phyloP scores from a whole-genome alignment of 2,329 filamentous ascomycete species.

The Colletotrichum cereale region DNA sequence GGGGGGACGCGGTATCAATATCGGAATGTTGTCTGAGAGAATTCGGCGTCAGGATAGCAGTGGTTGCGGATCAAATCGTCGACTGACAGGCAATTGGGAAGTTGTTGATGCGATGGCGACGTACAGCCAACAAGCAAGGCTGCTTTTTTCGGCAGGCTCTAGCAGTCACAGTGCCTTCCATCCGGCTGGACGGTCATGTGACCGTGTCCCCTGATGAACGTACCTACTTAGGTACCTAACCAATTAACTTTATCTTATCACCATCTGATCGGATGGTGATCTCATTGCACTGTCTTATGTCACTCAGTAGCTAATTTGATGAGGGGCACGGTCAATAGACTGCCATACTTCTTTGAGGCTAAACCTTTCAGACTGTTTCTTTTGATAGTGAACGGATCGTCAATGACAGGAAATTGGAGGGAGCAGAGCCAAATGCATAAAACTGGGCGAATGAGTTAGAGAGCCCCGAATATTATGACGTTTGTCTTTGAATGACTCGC shows the following conservation, averaged over 20 bases:
- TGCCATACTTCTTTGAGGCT: background rate
- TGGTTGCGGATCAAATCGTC: conserved; percentile 7
- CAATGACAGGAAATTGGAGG: too few species aligned
- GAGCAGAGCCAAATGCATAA: background rate
- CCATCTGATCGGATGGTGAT: background rate
- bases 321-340: background rate
- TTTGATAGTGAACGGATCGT: background rate
- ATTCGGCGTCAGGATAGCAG: background rate
- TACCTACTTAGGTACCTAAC: background rate
- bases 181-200: conserved; percentile 17
- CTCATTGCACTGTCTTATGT: background rate
- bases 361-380: background rate
- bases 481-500: conserved; percentile 26
- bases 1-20: conserved; percentile 1
- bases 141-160: conserved; percentile 34
- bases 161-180: conserved; percentile 7
- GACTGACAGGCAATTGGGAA: conserved; percentile 2
- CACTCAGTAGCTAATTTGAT: background rate
- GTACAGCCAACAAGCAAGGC: conserved; percentile 27
- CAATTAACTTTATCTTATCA: conserved; percentile 31
- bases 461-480: conserved; percentile 21
- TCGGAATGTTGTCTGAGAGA: background rate
- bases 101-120: conserved; percentile 29
- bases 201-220: background rate
- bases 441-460: background rate